Conservation (phyloP, 257 asterid genomes). For the Plantago elongata region DNA sequence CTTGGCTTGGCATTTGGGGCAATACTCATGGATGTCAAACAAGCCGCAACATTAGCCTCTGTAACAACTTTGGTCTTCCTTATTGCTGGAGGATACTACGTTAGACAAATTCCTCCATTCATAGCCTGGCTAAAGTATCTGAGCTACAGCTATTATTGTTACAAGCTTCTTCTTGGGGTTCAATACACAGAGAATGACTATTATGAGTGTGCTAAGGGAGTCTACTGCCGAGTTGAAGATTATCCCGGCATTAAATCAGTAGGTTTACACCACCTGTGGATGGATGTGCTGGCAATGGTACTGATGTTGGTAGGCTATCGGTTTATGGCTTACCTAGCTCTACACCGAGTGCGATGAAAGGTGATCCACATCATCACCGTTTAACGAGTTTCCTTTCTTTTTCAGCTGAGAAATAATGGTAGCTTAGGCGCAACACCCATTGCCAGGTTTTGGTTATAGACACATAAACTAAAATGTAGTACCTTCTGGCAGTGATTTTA, state of each 20-base stretch:
- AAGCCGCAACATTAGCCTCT: conserved; percentile 92
- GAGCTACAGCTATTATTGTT: conserved; percentile 88
- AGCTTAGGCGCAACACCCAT: conserved; percentile 29
- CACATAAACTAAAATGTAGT: conserved; percentile 22
- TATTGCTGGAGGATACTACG: conserved; percentile 92
- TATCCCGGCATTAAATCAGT: conserved; percentile 74
- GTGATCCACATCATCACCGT: conserved; percentile 5
- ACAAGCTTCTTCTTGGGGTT: conserved; percentile 80
- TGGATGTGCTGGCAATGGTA: conserved; percentile 56
- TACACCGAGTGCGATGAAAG: conserved; percentile 55
- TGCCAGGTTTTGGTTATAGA: conserved; percentile 46
- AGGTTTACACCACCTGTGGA: conserved; percentile 68
- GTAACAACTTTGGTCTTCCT: conserved; percentile 87
- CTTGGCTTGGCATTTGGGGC: conserved; percentile 93
- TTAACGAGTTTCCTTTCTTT: conserved; percentile 32
- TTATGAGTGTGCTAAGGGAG: conserved; percentile 72
- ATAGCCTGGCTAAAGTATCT: conserved; percentile 77
- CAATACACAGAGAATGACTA: conserved; percentile 61
- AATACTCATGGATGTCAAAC: conserved; percentile 89
- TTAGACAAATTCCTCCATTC: conserved; percentile 84
- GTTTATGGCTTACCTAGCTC: conserved; percentile 73
- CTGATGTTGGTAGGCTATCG: conserved; percentile 81
- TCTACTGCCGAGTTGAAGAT: conserved; percentile 61
- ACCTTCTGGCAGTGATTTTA: conserved; percentile 39
- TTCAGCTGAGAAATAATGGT: conserved; percentile 41